phyloP scores from a whole-genome alignment of 208 protist genomes.

The Zelonia costaricensis region DNA sequence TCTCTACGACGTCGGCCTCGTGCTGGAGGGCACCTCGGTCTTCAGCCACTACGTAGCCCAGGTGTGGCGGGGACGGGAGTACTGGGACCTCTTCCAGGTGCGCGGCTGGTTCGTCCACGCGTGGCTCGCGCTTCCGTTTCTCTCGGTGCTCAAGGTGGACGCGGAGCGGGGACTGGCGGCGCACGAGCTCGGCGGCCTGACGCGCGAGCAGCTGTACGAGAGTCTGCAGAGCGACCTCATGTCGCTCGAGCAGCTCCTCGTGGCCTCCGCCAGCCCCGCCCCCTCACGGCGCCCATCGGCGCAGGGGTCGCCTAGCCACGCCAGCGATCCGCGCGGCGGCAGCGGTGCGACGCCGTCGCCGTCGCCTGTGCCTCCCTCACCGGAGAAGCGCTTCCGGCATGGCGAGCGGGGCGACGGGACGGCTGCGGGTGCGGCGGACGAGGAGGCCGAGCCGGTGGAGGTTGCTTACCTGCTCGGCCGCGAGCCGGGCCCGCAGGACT shows the following conservation, averaged over 20 bases:
- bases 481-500: conserved; percentile 44
- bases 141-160: conserved; percentile 17
- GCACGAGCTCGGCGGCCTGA: conserved; percentile 28
- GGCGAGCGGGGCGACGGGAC: no score
- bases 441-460: neutral
- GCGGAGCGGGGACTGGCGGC: conserved; percentile 9
- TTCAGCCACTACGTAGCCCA: conserved; percentile 38
- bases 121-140: conserved; percentile 22
- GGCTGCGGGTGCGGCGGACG: neutral
- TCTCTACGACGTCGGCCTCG: conserved; percentile 37
- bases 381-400: no score
- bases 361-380: no score
- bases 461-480: conserved; percentile 37
- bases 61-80: conserved; percentile 24
- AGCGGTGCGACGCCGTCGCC: neutral
- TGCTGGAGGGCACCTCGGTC: conserved; percentile 28
- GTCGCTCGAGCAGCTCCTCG: conserved; percentile 44
- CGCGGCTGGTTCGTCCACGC: conserved; percentile 18
- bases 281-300: no score
- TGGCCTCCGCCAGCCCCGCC: conserved; percentile 4
- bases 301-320: no score
- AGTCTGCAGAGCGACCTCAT: conserved; percentile 37
- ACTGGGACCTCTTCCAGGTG: conserved; percentile 21
- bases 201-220: conserved; percentile 34
- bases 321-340: no score